Conservation (phyloP, 257 asterid species). For the Petrea volubilis region DNA sequence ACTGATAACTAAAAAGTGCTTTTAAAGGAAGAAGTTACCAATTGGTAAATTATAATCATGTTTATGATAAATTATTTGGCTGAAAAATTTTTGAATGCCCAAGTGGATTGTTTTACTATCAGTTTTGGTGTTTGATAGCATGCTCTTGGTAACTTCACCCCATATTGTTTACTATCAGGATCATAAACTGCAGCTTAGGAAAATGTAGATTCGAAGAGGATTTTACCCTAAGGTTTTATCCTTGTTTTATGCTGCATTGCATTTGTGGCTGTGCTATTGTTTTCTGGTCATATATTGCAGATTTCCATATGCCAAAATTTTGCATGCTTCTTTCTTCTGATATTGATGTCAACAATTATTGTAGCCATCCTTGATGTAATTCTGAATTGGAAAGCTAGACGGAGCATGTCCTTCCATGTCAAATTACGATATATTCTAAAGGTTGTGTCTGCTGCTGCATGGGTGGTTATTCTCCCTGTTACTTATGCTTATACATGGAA, state of each 20-base stretch:
- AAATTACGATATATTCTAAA: slow-evolving; percentile 85
- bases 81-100: not conserved
- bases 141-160: slow-evolving; percentile 1
- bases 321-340: slow-evolving; percentile 20
- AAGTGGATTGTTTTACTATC: not conserved
- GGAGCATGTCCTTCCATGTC: slow-evolving; percentile 89
- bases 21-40: not conserved
- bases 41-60: not conserved
- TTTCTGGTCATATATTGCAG: not conserved
- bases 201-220: slow-evolving; percentile 12
- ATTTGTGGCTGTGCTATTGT: slow-evolving; percentile 9
- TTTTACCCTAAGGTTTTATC: not conserved
- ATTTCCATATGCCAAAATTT: not conserved
- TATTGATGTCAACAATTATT: slow-evolving; percentile 14
- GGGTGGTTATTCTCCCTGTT: slow-evolving; percentile 94
- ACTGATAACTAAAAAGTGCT: slow-evolving; percentile 19
- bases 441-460: slow-evolving; percentile 87
- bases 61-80: not conserved
- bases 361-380: slow-evolving; percentile 92
- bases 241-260: slow-evolving; percentile 5
- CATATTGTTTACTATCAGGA: not conserved
- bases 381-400: slow-evolving; percentile 87
- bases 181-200: not conserved
- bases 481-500: slow-evolving; percentile 95
- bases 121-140: slow-evolving; percentile 1